A percentile compares a stretch with the other conserved stretches of the same genome.
Evolutionary conservation across 108 stramenopile genomes (phyloP).

Genomic region (Chaetoceros tenuissimus): DNA sequence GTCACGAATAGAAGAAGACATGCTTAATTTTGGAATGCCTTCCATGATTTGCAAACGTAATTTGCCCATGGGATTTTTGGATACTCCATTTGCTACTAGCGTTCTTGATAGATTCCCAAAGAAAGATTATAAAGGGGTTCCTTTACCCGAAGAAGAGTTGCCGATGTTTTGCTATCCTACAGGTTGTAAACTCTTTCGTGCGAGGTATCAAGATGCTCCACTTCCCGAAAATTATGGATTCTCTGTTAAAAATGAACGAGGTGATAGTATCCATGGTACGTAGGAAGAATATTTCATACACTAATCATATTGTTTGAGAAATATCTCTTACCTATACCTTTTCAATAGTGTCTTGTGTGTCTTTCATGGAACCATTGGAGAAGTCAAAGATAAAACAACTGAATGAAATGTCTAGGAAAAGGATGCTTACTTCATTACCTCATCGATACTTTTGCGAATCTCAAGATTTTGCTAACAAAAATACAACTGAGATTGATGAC

Average conservation of each 20-base stretch:
- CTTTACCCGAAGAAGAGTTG: constrained; percentile 80
- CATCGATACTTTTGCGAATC: constrained; percentile 48
- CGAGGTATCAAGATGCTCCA: constrained; percentile 50
- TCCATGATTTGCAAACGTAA: constrained; percentile 45
- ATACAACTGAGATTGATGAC: background rate
- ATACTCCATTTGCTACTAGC: constrained; percentile 56
- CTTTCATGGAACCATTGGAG: constrained; percentile 78
- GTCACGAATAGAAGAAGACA: background rate
- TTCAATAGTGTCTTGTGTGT: constrained; percentile 64
- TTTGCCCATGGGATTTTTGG: constrained; percentile 65
- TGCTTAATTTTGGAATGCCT: constrained; percentile 11
- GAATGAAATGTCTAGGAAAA: constrained; percentile 35
- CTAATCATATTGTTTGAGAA: background rate
- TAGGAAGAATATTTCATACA: background rate
- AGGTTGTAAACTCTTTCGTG: constrained; percentile 58
- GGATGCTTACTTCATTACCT: constrained; percentile 48
- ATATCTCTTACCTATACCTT: constrained; percentile 2
- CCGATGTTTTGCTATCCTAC: constrained; percentile 88
- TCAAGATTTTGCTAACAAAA: constrained; percentile 1
- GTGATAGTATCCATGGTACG: constrained; percentile 61
- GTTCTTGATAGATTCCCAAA: constrained; percentile 78
- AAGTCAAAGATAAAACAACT: constrained; percentile 41
- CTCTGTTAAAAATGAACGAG: constrained; percentile 86
- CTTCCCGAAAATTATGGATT: constrained; percentile 75
- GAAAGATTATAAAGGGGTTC: constrained; percentile 76